Evolutionary conservation across 768 basidiomycete genomes (phyloP), one percentile per base, ranked within the genome.

Genomic region (Rhizopogon vinicolor): DNA sequence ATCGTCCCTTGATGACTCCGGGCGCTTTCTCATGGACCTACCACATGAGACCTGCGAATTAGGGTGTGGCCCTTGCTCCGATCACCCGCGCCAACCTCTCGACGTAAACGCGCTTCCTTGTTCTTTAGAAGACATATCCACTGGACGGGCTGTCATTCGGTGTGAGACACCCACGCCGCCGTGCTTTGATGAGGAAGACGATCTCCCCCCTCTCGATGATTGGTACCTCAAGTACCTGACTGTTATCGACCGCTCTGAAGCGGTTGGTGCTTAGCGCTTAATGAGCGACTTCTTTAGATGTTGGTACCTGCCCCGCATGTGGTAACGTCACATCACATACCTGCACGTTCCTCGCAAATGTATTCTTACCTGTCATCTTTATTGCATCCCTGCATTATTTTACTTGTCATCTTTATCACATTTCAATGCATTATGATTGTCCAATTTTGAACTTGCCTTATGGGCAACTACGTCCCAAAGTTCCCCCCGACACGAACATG

Each of bases 211-310:
- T 16, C 56, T 61, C 22, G 60, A 61, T 42, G 59, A 61, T 29
- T 61, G 60, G 60, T 61, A 61, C 45, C 51, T 52, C 16, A 41
- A 50, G 60, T 61, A 61, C 45, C 51, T 52, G 33, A 41, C 54
- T n/a, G 51, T 61, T 39, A 44, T 54, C 41, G 49, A 41, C 7
- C 59, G 60, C 18, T 51, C 54, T 29, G 48, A 58, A 35, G 35
- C 9, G 16, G 18, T 18, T 31, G 54, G 29, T 39, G 13, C 43
- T 16, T 53, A 22, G 19, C 13, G 9, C 16, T 35, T 35, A 35
- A 33, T 33, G 14, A 22, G 13, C 8, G 0, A 3, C 22, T 49
- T 49, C 19, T 49, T 49, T 37, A 3, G 16, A 37, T 49, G 33
- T 49, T 49, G 48, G 48, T 49, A 49, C 48, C 48, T 49, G 48